Base-by-base conservation (phyloP, 164 flowering plant genomes). In the Santalum album region DNA sequence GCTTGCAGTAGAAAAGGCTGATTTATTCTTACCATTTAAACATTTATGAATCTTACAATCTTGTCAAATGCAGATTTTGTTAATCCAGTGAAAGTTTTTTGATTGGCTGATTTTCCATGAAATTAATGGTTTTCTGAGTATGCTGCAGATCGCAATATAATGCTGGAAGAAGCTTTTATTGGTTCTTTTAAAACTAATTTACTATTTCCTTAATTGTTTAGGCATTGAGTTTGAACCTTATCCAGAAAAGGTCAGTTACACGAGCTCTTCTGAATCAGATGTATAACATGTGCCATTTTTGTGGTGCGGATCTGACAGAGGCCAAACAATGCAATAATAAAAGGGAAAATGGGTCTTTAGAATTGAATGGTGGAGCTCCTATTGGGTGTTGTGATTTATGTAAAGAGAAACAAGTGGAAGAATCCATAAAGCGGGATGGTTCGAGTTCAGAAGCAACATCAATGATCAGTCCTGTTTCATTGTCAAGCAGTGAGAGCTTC, bases 401-500 rank as follows among this genome's bases (percentile, higher is more conserved):
- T 58, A 55, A 47, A 35, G 68, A 64, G 62, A 78, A 63, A 62
- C 71, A 54, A 26, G 72, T 38, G 54, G 48, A 55, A 56, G 69
- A 68, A 43, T 34, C 56, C 49, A 16, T 54, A 5, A 69, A 47
- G 53, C 62, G 18, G 40, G 72, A 62, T 39, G 51, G 23, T 60
- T 27, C 18, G 12, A 81, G 56, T 69, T 63, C 69, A 38, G 56
- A 36, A 43, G 52, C 43, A 25, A 69, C 72, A 43, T 73, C 70
- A 25, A 53, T 64, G 45, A 68, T 67, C 53, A 83, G 80, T 72
- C 77, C 81, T 34, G 51, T 66, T 63, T 81, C 90, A 9, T 53
- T 77, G 50, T 58, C 72, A 21, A 79, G 86, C 70, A 70, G 54
- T 54, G 75, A 77, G 48, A 78, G 86, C 57, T 68, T 56, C 39